Percentiles rank a stretch among this genome's conserved stretches.
Evolutionary conservation across 1,284 basidiomycete genomes (phyloP).

Genomic region (Nidula niveotomentosa): DNA sequence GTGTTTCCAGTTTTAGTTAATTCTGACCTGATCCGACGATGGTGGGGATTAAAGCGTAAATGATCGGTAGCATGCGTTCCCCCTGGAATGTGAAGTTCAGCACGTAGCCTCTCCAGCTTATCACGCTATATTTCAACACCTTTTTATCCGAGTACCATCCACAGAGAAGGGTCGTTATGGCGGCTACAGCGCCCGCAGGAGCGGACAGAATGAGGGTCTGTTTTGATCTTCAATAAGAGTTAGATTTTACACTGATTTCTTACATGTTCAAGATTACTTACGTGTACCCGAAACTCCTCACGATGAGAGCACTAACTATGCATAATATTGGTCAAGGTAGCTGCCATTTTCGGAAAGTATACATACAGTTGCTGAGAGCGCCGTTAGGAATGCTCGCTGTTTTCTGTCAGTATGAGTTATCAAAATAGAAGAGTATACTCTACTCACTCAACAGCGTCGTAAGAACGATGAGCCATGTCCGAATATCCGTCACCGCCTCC

Average conservation of each 20-base stretch:
- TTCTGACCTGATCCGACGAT: conserved; percentile 52
- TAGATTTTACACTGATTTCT: neutral
- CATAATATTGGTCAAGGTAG: neutral
- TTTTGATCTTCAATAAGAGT: conserved; percentile 40
- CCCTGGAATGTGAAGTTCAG: conserved; percentile 28
- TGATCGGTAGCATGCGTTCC: conserved; percentile 65
- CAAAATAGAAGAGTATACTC: neutral
- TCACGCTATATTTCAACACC: conserved; percentile 23
- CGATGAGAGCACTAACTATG: conserved; percentile 60
- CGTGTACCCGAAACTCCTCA: conserved; percentile 69
- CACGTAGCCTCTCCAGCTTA: neutral
- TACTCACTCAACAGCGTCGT: conserved; percentile 56
- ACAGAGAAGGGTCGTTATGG: conserved; percentile 48
- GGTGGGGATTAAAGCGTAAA: conserved; percentile 60
- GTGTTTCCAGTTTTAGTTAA: neutral
- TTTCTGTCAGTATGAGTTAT: conserved; percentile 9
- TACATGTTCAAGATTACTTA: conserved; percentile 22
- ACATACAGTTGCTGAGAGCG: conserved; percentile 61
- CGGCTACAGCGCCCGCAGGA: conserved; percentile 53
- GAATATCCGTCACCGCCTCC: conserved; percentile 58
- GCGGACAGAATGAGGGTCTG: conserved; percentile 64
- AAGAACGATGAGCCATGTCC: conserved; percentile 64
- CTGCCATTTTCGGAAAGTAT: neutral
- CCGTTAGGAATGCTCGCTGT: conserved; percentile 66
- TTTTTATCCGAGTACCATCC: conserved; percentile 69